These are phyloP conservation scores for Peterozyma xylosa DNA, from an alignment of 805 yeast species.

Conservation along the genomic window DNA sequence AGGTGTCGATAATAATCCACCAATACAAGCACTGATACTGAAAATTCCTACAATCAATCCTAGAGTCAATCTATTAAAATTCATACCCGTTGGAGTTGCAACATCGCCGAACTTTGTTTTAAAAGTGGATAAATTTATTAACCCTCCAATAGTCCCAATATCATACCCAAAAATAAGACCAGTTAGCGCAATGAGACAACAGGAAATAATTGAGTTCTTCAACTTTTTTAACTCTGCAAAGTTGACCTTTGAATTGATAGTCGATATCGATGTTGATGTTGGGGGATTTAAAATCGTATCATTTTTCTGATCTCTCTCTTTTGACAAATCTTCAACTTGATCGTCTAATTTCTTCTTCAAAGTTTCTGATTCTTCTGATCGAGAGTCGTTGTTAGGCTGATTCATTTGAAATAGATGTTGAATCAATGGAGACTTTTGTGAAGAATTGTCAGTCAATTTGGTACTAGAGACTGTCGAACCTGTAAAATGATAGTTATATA, in stretches of 20 bases:
- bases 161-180: conserved; percentile 29
- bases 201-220: conserved; percentile 11
- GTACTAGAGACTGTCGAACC: background rate
- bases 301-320: too few relatives aligned
- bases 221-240: conserved; percentile 5
- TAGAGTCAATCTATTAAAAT: conserved; percentile 16
- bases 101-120: conserved; percentile 16
- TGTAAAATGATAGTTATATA: background rate
- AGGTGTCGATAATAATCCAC: conserved; percentile 19
- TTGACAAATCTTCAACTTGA: too few relatives aligned
- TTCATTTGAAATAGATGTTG: background rate
- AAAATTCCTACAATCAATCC: conserved; percentile 23
- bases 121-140: conserved; percentile 22
- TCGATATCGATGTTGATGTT: background rate
- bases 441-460: background rate
- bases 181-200: conserved; percentile 20
- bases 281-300: too few relatives aligned
- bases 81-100: background rate
- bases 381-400: background rate
- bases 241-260: conserved; percentile 5
- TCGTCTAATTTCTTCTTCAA: background rate
- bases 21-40: conserved; percentile 22
- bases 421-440: background rate
- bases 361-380: background rate
- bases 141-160: conserved; percentile 28